Evolutionary conservation across 805 yeast species (phyloP), one percentile per base, ranked within the genome.

Genomic region (Soucietia sequanensis): DNA sequence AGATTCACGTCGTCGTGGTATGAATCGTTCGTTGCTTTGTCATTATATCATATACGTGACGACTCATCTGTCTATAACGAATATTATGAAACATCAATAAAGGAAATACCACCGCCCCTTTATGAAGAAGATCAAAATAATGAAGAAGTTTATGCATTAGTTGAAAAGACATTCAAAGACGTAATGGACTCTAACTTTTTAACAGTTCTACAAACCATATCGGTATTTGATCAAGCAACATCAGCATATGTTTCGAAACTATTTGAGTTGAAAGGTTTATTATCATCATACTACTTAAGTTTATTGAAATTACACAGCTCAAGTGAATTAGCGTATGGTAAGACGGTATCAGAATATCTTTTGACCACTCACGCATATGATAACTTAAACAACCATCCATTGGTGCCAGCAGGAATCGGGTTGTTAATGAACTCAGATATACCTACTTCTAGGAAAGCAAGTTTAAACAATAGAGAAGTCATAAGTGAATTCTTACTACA

Each of bases 331-430:
- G 33, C 36, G 2, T 50, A 46, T 22, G 41, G 41, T n/a, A 54
- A 52, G 30, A 59, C 65, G 4, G 58, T 80, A n/a, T 75, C 81
- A 11, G 82, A 78, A 37, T 72, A 70, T 48, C 70, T 81, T 52
- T 48, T 81, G 26, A 73, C 73, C 14, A 68, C 73, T 21, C 76
- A 76, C 50, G 78, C 84, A 1, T 63, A 72, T 38, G 72, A 74
- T 24, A 76, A 80, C 48, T 57, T 81, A 30, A 62, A 72, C 21
- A 60, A 69, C 32, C 78, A 75, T 42, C 60, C 61, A 14, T 60
- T 81, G 27, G 79, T 82, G 32, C 81, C 90, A 0, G 72, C 81
- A 29, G 90, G 87, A 2, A 70, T 83, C 43, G 93, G 91, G 5
- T 57, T 84, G 2, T 58, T 83, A 19, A 35, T 62, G 31, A 55